Percentiles rank a stretch among this genome's conserved stretches.
Conservation (phyloP, 768 basidiomycete genomes). For the Exsudoporus frostii region DNA sequence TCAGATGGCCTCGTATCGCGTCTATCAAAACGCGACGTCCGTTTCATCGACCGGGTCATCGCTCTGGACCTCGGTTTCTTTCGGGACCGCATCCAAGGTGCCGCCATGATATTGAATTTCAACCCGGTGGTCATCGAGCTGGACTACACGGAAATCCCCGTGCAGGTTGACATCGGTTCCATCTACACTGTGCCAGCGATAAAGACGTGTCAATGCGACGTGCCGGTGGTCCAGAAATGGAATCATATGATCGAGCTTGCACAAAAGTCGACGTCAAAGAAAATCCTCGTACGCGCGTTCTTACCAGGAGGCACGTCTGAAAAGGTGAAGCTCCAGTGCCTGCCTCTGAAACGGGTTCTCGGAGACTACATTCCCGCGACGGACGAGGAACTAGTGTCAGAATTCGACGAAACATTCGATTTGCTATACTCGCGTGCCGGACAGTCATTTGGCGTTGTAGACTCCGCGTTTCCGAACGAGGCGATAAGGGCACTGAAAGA, state of each 20-base stretch:
- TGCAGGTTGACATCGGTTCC: constrained; percentile 17
- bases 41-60: constrained; percentile 26
- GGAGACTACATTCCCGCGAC: constrained; percentile 1
- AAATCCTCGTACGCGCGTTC: constrained; percentile 28
- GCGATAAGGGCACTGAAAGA: constrained; percentile 14
- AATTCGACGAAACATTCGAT: constrained; percentile 21
- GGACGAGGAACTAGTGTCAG: constrained; percentile 18
- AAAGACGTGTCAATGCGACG: constrained; percentile 24
- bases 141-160: constrained; percentile 23
- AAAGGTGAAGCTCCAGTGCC: constrained; percentile 26
- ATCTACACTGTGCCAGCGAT: constrained; percentile 3
- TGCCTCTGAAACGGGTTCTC: constrained; percentile 20
- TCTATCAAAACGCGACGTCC: constrained; percentile 21
- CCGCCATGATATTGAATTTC: background rate
- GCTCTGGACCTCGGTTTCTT: constrained; percentile 15
- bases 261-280: constrained; percentile 18
- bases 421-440: constrained; percentile 25
- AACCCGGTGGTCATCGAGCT: constrained; percentile 24
- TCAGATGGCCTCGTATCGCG: constrained; percentile 22
- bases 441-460: constrained; percentile 17
- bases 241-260: constrained; percentile 27
- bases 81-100: constrained; percentile 16
- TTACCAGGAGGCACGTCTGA: constrained; percentile 23
- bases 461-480: constrained; percentile 22
- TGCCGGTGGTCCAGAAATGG: constrained; percentile 23